phyloP scores from a whole-genome alignment of 2,329 filamentous ascomycete species.

The Penicillium crustosum region DNA sequence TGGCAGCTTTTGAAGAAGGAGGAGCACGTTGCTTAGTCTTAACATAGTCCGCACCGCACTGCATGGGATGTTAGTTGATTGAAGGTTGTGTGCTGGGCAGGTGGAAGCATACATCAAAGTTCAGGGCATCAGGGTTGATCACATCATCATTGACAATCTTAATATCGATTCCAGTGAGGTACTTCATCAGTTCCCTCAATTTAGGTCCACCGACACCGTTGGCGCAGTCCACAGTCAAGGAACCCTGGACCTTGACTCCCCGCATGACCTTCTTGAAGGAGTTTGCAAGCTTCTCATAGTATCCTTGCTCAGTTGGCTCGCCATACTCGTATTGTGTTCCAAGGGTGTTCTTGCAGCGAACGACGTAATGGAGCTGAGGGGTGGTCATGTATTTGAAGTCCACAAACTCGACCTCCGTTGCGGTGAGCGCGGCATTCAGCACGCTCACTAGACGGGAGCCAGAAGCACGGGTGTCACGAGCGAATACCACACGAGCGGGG shows the following conservation, averaged over 20 bases:
- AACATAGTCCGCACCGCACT: conserved; percentile 95
- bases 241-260: conserved; percentile 69
- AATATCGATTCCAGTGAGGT: conserved; percentile 74
- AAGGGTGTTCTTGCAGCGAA: conserved; percentile 89
- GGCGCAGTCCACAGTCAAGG: conserved; percentile 86
- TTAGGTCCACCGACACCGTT: conserved; percentile 96
- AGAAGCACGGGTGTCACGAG: conserved; percentile 88
- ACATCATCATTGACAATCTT: conserved; percentile 92
- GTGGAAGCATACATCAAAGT: conserved; percentile 68
- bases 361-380: conserved; percentile 96
- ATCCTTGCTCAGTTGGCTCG: conserved; percentile 82
- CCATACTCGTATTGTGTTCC: conserved; percentile 86
- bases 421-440: conserved; percentile 75
- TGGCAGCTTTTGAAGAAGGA: conserved; percentile 72
- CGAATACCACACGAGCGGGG: conserved; percentile 80
- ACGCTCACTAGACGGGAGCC: conserved; percentile 79
- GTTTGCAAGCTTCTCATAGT: conserved; percentile 86
- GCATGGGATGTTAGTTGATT: conserved; percentile 19
- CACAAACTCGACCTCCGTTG: conserved; percentile 69
- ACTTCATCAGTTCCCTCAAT: conserved; percentile 79
- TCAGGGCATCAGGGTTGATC: conserved; percentile 82
- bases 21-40: conserved; percentile 95
- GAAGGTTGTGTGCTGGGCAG: background rate
- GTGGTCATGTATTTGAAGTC: conserved; percentile 94
- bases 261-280: conserved; percentile 84